Evolutionary conservation across 495 filamentous ascomycete genomes (phyloP).

Genomic region (Hypoxylon fuscum): DNA sequence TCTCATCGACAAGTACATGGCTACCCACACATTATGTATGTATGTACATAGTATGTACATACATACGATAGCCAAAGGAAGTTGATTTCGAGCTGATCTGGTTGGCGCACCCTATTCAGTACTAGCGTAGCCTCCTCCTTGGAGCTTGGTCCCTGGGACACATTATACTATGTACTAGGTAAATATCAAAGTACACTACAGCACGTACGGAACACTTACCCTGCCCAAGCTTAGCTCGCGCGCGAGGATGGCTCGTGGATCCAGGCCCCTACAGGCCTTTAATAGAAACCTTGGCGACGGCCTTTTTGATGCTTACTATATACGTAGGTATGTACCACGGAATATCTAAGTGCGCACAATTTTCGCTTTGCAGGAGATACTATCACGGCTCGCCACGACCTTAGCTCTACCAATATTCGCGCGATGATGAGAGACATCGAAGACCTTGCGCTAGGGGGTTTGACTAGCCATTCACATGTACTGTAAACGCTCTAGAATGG

Average conservation of each 20-base stretch:
- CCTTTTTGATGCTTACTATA: background rate
- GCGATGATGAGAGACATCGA: background rate
- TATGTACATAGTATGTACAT: background rate
- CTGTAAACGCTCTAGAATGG: background rate
- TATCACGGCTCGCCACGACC: background rate
- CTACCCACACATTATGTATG: background rate
- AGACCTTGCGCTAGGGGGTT: background rate
- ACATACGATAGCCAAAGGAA: background rate
- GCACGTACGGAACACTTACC: background rate
- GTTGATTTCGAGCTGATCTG: background rate
- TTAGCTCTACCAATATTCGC: background rate
- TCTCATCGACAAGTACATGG: too few relatives aligned
- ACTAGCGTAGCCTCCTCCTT: background rate
- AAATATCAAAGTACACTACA: background rate
- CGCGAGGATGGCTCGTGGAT: constrained; percentile 5
- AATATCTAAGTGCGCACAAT: background rate
- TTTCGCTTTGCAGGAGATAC: background rate
- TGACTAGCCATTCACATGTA: background rate
- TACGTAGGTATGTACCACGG: background rate
- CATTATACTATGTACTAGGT: background rate
- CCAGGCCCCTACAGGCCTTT: constrained; percentile 17
- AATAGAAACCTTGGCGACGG: constrained; percentile 7
- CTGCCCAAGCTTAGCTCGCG: constrained; percentile 6
- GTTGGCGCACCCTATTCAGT: background rate
- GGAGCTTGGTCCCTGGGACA: background rate